These are phyloP conservation scores for Gentiana dahurica DNA, from an alignment of 257 asterid species.

Conservation along the genomic window DNA sequence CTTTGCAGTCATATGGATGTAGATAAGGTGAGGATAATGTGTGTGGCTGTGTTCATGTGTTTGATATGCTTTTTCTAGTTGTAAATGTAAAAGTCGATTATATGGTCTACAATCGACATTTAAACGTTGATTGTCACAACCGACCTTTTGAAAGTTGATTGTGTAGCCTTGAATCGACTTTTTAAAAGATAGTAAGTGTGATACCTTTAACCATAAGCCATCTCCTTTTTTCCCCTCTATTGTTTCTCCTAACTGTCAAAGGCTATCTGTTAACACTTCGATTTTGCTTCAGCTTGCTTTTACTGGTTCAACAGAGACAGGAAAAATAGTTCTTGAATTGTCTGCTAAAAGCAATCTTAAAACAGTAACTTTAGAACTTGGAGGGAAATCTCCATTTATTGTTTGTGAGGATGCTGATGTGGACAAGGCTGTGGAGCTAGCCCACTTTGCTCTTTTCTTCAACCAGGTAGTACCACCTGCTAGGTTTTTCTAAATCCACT, in stretches of 20 bases:
- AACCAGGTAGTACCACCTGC: conserved; percentile 53
- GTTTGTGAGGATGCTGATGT: conserved; percentile 97
- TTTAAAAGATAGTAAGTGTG: too few relatives aligned
- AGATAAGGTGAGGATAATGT: conserved; percentile 56
- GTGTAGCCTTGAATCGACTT: too few relatives aligned
- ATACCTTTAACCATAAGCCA: too few relatives aligned
- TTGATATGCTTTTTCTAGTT: too few relatives aligned
- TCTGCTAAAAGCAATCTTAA: conserved; percentile 92
- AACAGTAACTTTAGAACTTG: conserved; percentile 94
- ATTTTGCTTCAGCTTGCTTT: conserved; percentile 63
- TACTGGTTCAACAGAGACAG: conserved; percentile 93
- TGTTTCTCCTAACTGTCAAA: too few relatives aligned
- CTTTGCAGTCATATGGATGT: conserved; percentile 97
- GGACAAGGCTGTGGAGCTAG: conserved; percentile 81
- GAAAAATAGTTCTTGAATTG: conserved; percentile 56
- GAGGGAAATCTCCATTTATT: conserved; percentile 96
- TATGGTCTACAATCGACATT: too few relatives aligned
- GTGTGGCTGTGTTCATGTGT: too few relatives aligned
- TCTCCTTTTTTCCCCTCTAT: too few relatives aligned
- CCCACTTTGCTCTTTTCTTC: conserved; percentile 87
- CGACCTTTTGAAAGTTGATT: too few relatives aligned
- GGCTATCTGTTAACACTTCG: background rate
- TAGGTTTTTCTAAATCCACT: background rate
- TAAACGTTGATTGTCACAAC: too few relatives aligned
- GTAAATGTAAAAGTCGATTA: too few relatives aligned